Evolutionary conservation across 2,329 filamentous ascomycete genomes (phyloP), one percentile per base, ranked within the genome.

Genomic region (Venturia asperata): DNA sequence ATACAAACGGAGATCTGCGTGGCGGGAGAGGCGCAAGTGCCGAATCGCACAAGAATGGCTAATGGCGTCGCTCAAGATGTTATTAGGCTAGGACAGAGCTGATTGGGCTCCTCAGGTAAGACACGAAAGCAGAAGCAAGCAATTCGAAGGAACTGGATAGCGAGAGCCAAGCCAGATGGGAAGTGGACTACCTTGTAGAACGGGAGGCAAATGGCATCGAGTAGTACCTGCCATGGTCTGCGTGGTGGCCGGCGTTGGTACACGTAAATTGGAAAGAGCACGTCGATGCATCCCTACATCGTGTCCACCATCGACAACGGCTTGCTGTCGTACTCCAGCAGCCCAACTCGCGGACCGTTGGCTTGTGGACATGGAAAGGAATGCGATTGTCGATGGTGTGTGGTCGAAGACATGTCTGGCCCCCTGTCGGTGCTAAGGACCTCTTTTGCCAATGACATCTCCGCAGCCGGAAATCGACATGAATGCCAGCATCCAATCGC

Each of bases 221-320:
- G 52, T 58, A 37, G 52, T 37, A 37, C 52, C 19, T 58, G 52
- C 52, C 52, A 58, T 58, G 52, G 37, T 58, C 27, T 13, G 52
- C 52, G 52, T n/a, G 30, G 27, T 58, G 52, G 52, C 52, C 30
- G 6, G 52, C 37, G 6, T 27, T 5, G 37, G 52, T n/a, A 37
- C 30, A 58, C 52, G 30, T 58, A 58, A 10, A n/a, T 58, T 58
- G 52, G 52, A 58, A 58, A 58, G 52, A 58, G 52, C 52, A 58
- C 52, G n/a, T 24, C 17, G 19, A 13, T 9, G 52, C 52, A 34
- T 19, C 30, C 27, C 52, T 24, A n/a, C 30, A 58, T 39, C 2
- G 52, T n/a, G 27, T 37, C 52, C 30, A 37, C 27, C 37, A 58
- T 58, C 30, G 24, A 37, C 15, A 37, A 13, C 27, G n/a, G 30